These are phyloP conservation scores for Aspergillus affinis DNA, from an alignment of 495 filamentous ascomycete genomes.

Conservation along the genomic window DNA sequence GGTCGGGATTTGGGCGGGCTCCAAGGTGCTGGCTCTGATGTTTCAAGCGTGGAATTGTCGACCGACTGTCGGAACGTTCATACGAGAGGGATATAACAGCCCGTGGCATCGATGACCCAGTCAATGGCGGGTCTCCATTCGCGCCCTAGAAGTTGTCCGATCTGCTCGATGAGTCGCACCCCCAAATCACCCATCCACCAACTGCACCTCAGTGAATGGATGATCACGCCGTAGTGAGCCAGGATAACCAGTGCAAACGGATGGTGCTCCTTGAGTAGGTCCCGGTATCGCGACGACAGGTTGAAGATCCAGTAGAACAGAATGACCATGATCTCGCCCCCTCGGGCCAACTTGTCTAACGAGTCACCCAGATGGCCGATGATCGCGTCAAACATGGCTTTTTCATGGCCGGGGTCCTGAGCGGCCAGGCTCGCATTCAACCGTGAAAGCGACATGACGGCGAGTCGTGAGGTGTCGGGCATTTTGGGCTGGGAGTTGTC, in stretches of 20 bases:
- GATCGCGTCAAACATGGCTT: slow-evolving; percentile 28
- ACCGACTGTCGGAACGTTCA: not conserved
- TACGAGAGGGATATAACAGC: slow-evolving; percentile 26
- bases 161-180: slow-evolving; percentile 28
- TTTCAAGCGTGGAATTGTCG: not conserved
- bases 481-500: slow-evolving; percentile 28
- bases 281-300: slow-evolving; percentile 50
- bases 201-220: slow-evolving; percentile 46
- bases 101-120: slow-evolving; percentile 44
- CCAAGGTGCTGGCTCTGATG: not conserved
- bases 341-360: slow-evolving; percentile 34
- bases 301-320: slow-evolving; percentile 52
- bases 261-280: slow-evolving; percentile 46
- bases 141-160: slow-evolving; percentile 30
- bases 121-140: slow-evolving; percentile 35
- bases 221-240: slow-evolving; percentile 50
- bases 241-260: slow-evolving; percentile 56
- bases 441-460: slow-evolving; percentile 30
- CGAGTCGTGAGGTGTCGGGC: slow-evolving; percentile 41
- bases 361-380: slow-evolving; percentile 32
- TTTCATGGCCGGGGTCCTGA: slow-evolving; percentile 30
- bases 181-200: slow-evolving; percentile 57
- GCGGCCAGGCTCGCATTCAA: slow-evolving; percentile 28
- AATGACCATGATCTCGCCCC: slow-evolving; percentile 37
- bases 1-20: not conserved